phyloP scores from a whole-genome alignment of 257 asterid genomes.

The Jacaranda mimosifolia region DNA sequence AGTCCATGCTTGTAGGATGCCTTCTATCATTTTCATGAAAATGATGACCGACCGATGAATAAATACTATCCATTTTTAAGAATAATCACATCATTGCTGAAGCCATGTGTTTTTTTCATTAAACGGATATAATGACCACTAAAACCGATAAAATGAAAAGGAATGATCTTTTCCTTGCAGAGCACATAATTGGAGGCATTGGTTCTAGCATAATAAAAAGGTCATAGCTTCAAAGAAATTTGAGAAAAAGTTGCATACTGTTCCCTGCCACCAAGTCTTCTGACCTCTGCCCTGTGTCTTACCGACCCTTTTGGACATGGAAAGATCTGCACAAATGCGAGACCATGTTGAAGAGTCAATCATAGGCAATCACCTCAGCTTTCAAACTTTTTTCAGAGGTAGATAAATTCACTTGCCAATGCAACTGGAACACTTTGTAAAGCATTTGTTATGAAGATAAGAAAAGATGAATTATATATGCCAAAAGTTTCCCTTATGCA shows the following conservation, averaged over 20 bases:
- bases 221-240: background rate
- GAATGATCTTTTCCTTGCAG: background rate
- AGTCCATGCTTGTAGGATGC: background rate
- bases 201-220: background rate
- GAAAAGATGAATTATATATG: background rate
- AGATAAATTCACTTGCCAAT: background rate
- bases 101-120: background rate
- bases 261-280: constrained; percentile 73
- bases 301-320: constrained; percentile 88
- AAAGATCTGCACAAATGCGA: constrained; percentile 61
- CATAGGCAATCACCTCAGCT: constrained; percentile 9
- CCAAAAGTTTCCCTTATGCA: constrained; percentile 14
- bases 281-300: constrained; percentile 71
- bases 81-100: too few species aligned
- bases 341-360: constrained; percentile 9
- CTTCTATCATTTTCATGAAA: too few species aligned
- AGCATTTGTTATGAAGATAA: background rate
- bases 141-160: background rate
- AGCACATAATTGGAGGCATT: background rate
- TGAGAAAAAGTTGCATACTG: constrained; percentile 53
- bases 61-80: too few species aligned
- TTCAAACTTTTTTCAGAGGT: background rate
- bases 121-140: constrained; percentile 1
- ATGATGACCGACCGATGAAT: too few species aligned
- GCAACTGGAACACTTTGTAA: too few species aligned